These are phyloP conservation scores for Solanum tarijense DNA, from an alignment of 257 asterid genomes.

Conservation along the genomic window DNA sequence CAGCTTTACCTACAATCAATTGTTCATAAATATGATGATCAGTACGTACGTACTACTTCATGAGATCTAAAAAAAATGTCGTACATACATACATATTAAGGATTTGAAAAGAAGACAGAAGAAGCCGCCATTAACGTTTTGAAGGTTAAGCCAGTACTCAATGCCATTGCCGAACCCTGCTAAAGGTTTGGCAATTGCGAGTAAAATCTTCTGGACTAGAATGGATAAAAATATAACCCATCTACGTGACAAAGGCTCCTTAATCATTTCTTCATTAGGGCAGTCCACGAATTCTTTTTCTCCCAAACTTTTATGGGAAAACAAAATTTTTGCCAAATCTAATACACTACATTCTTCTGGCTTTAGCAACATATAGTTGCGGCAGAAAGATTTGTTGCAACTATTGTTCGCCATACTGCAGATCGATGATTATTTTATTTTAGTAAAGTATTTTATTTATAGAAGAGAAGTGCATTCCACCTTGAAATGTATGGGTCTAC, in stretches of 20 bases:
- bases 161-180: conserved; percentile 24
- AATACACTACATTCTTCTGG: conserved; percentile 1
- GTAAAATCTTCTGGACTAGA: not conserved
- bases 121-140: conserved; percentile 26
- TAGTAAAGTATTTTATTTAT: not conserved
- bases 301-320: not conserved
- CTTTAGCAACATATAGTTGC: not conserved
- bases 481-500: not conserved
- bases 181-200: conserved; percentile 20
- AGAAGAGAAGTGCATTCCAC: not conserved
- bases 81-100: not conserved
- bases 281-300: not conserved
- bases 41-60: not conserved
- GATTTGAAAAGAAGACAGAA: not conserved
- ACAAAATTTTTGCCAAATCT: not conserved
- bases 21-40: not conserved
- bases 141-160: conserved; percentile 60
- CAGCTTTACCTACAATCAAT: conserved; percentile 31
- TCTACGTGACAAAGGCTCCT: conserved; percentile 7
- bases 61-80: not conserved
- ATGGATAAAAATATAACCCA: conserved; percentile 9
- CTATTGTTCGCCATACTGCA: not conserved
- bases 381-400: not conserved
- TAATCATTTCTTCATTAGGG: not conserved
- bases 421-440: not conserved